Evolutionary conservation across 108 stramenopile genomes (phyloP).

Genomic region (Cylindrotheca fusiformis): DNA sequence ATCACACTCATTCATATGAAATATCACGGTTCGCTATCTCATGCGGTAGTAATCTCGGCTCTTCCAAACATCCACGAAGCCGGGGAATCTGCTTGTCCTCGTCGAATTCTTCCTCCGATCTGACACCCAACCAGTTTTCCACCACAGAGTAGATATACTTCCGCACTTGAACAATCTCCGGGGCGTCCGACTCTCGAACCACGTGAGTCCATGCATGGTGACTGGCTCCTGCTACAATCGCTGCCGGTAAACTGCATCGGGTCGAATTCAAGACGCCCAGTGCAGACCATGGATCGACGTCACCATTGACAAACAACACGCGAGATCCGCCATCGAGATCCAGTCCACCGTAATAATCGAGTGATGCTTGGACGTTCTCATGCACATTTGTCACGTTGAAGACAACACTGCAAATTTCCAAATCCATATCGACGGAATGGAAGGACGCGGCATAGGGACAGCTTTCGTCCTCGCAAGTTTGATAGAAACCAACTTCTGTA

Average conservation of each 20-base stretch:
- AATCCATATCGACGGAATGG: slow-evolving; percentile 68
- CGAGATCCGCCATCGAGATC: slow-evolving; percentile 46
- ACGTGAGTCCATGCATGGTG: slow-evolving; percentile 91
- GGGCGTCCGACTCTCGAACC: slow-evolving; percentile 48
- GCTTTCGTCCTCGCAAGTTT: slow-evolving; percentile 66
- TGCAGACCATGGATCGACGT: slow-evolving; percentile 93
- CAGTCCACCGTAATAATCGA: slow-evolving; percentile 83
- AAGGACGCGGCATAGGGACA: slow-evolving; percentile 87
- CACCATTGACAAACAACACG: slow-evolving; percentile 87
- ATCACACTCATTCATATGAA: too few relatives aligned
- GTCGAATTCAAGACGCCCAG: slow-evolving; percentile 46
- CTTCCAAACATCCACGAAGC: too few relatives aligned
- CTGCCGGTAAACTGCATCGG: slow-evolving; percentile 25
- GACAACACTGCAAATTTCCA: slow-evolving; percentile 59
- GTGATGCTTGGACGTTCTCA: slow-evolving; percentile 55
- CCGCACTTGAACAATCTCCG: slow-evolving; percentile 46
- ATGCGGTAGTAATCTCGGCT: too few relatives aligned
- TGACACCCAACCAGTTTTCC: slow-evolving; percentile 63
- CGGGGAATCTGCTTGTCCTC: too few relatives aligned
- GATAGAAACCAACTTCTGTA: slow-evolving; percentile 95
- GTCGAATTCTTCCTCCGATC: too few relatives aligned
- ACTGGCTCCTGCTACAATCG: slow-evolving; percentile 62
- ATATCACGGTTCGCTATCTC: too few relatives aligned
- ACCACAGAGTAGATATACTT: slow-evolving; percentile 53
- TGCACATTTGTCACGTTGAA: slow-evolving; percentile 72